These are phyloP conservation scores for Coccomyxa sp. DNA, from an alignment of 139 green algal genomes.

Conservation along the genomic window DNA sequence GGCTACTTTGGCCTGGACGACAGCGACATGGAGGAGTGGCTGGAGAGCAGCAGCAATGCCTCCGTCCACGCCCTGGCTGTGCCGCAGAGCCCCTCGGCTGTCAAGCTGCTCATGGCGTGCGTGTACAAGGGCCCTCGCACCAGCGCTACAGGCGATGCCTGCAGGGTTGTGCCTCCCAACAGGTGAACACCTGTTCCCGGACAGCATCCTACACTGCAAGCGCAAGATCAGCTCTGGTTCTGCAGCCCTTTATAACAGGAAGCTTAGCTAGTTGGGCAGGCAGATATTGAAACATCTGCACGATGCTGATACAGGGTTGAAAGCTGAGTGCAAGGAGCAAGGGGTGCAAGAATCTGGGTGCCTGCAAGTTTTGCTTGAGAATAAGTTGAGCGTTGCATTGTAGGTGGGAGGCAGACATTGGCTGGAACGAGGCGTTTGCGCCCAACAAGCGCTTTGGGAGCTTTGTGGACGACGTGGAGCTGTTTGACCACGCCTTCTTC, in stretches of 20 bases:
- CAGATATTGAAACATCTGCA: neutral
- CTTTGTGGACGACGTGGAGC: slow-evolving; percentile 37
- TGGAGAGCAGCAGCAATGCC: slow-evolving; percentile 11
- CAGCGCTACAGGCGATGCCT: slow-evolving; percentile 7
- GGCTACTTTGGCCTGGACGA: slow-evolving; percentile 1
- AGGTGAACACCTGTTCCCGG: neutral
- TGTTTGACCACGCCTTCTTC: slow-evolving; percentile 75
- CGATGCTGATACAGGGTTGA: neutral
- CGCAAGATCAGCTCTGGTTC: no score
- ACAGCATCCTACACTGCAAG: no score
- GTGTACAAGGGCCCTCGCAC: neutral
- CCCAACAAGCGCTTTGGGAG: slow-evolving; percentile 42
- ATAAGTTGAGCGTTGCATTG: neutral
- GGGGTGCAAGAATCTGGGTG: neutral
- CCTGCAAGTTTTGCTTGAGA: neutral
- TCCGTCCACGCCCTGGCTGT: neutral
- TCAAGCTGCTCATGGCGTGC: neutral
- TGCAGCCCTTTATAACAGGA: no score
- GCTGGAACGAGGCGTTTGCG: neutral
- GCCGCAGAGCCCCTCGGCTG: neutral
- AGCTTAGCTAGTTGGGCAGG: neutral
- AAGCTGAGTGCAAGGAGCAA: neutral
- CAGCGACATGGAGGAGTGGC: slow-evolving; percentile 25
- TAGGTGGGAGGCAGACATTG: slow-evolving; percentile 57
- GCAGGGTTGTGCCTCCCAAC: slow-evolving; percentile 26